Percentiles rank a stretch among this genome's conserved stretches.
phyloP scores from a whole-genome alignment of 176 grass and related monocot genomes.

The Oryza meridionalis region DNA sequence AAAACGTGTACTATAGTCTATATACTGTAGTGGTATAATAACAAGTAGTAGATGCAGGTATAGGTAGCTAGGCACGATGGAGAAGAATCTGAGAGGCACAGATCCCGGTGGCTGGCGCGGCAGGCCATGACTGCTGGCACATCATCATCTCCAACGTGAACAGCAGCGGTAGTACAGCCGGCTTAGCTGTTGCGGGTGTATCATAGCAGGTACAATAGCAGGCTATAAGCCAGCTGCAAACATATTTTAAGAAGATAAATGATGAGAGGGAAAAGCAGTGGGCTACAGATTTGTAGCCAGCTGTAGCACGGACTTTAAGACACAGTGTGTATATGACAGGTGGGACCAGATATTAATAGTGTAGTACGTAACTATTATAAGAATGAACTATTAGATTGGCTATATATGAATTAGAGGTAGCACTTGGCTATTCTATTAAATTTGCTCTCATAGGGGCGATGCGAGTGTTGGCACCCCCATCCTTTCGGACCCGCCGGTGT shows the following conservation, averaged over 20 bases:
- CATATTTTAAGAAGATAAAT: too few species aligned
- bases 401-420: too few species aligned
- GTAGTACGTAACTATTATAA: too few species aligned
- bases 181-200: constrained; percentile 40
- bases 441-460: constrained; percentile 26
- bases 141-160: constrained; percentile 26
- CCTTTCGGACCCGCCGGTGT: constrained; percentile 39
- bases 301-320: too few species aligned
- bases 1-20: background rate
- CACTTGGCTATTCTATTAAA: too few species aligned
- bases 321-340: too few species aligned
- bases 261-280: too few species aligned
- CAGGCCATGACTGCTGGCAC: background rate
- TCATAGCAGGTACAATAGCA: too few species aligned
- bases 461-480: background rate
- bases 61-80: background rate
- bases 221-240: too few species aligned
- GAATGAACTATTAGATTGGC: too few species aligned
- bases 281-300: too few species aligned
- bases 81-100: background rate
- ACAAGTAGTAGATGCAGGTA: background rate
- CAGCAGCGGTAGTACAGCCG: constrained; percentile 25
- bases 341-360: too few species aligned
- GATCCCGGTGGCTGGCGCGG: constrained; percentile 26
- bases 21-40: background rate